Percentiles rank a stretch among this genome's conserved stretches.
These are phyloP conservation scores for Candida multigemmis DNA, from an alignment of 805 yeast genomes.

Conservation along the genomic window DNA sequence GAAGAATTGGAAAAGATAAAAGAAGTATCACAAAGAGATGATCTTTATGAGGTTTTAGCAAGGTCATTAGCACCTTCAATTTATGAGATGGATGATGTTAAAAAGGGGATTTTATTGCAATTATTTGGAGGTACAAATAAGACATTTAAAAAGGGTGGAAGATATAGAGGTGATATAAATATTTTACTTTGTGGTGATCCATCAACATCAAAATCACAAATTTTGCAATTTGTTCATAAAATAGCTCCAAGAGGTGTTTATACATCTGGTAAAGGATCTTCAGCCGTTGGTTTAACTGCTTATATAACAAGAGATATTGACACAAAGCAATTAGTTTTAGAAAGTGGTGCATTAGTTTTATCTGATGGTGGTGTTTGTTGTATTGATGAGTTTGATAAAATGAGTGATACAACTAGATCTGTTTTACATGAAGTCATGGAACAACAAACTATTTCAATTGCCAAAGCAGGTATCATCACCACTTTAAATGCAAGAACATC, in stretches of 20 bases:
- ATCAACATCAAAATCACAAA: conserved; percentile 92
- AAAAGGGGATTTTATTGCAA: conserved; percentile 88
- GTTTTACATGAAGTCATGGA: conserved; percentile 99
- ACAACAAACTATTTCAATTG: conserved; percentile 96
- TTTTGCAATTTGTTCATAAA: conserved; percentile 89
- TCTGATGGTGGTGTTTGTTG: conserved; percentile 99
- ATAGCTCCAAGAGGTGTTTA: conserved; percentile 97
- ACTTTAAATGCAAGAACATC: conserved; percentile 95
- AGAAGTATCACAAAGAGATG: conserved; percentile 56
- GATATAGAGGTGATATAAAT: conserved; percentile 93
- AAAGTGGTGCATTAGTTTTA: conserved; percentile 90
- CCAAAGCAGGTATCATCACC: conserved; percentile 97
- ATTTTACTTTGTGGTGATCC: conserved; percentile 95
- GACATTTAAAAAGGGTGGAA: conserved; percentile 79
- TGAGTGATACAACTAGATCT: conserved; percentile 90
- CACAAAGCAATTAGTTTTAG: conserved; percentile 86
- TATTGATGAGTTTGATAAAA: conserved; percentile 97
- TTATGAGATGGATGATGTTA: conserved; percentile 92
- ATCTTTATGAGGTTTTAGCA: conserved; percentile 77
- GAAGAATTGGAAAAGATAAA: conserved; percentile 62
- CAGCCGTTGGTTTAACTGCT: conserved; percentile 98
- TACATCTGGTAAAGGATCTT: conserved; percentile 97
- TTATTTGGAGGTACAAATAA: conserved; percentile 95
- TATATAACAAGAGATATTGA: conserved; percentile 92
- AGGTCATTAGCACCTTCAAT: conserved; percentile 96